A percentile compares a stretch with the other conserved stretches of the same genome.
phyloP scores from a whole-genome alignment of 2,329 filamentous ascomycete species.

The Mycosphaerella sp. region DNA sequence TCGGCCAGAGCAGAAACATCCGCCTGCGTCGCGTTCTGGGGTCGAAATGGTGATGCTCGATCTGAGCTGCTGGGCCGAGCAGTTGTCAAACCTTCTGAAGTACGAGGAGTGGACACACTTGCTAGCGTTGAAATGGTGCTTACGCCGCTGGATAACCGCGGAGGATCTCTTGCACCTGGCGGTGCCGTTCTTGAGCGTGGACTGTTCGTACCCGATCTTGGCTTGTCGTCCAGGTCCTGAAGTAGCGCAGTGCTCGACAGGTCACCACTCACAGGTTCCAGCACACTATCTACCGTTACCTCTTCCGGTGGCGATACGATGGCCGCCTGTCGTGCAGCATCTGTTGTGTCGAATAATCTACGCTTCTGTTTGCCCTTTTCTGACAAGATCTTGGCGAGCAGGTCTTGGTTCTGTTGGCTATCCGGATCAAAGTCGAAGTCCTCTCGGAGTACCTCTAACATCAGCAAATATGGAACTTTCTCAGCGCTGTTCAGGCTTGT shows the following conservation, averaged over 20 bases:
- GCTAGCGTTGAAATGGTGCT: slow-evolving; percentile 56
- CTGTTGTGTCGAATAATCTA: slow-evolving; percentile 51
- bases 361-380: slow-evolving; percentile 56
- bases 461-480: slow-evolving; percentile 76
- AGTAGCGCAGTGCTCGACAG: slow-evolving; percentile 67
- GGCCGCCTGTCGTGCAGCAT: slow-evolving; percentile 50
- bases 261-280: slow-evolving; percentile 75
- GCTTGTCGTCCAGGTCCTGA: slow-evolving; percentile 49
- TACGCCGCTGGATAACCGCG: slow-evolving; percentile 56
- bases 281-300: slow-evolving; percentile 62
- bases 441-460: slow-evolving; percentile 75
- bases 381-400: slow-evolving; percentile 58
- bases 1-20: slow-evolving; percentile 78
- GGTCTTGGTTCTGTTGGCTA: slow-evolving; percentile 62
- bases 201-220: slow-evolving; percentile 34
- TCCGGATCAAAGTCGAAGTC: slow-evolving; percentile 79
- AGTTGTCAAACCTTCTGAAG: slow-evolving; percentile 50
- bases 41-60: slow-evolving; percentile 52
- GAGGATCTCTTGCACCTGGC: slow-evolving; percentile 33
- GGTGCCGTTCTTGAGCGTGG: slow-evolving; percentile 16
- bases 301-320: slow-evolving; percentile 40
- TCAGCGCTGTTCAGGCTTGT: slow-evolving; percentile 83
- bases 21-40: slow-evolving; percentile 60
- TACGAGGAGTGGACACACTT: slow-evolving; percentile 60
- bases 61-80: slow-evolving; percentile 63